Evolutionary conservation across 1,284 basidiomycete species (phyloP), one percentile per base, ranked within the genome.

Genomic region (Boletus smithii): DNA sequence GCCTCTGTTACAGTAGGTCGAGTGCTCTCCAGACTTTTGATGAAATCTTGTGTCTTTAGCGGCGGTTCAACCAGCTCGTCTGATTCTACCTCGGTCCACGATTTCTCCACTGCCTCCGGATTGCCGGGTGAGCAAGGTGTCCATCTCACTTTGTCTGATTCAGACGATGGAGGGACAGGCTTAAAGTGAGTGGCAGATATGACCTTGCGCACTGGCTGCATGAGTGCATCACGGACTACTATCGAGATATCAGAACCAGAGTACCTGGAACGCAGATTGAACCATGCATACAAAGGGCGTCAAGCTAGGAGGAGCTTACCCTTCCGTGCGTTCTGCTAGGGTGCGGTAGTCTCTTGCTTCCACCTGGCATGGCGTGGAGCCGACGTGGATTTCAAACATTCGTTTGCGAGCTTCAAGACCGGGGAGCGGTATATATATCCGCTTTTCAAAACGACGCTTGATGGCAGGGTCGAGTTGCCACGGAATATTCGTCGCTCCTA

Each of bases 121-220:
- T 95, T 93, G 10, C 95, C 95, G 1, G 95, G 95, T 7, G 94
- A 97, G 67, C 95, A 99, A 7, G 95, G 95, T 20, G 93, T 97
- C 83, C 76, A 86, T 73, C 80, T 83, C 52, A 49, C 67, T 54
- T 73, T 72, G 39, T 57, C 62, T 1, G 64, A 53, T n/a, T 67
- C 61, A 6, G 60, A 58, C 20, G 56, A 48, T 14, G 73, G 68
- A 2, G 61, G 54, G 8, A 79, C 71, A n/a, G 64, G 71, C 62
- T 94, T 95, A 75, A 99, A 99, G 69, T 99, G 95, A 3, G 95
- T 97, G 1, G 97, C 94, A 22, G 86, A 84, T 36, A 98, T 81
- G 34, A 99, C 93, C 67, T 98, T 99, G 48, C 97, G 84, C 18
- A 99, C 92, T 1, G 97, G 95, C 67, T 99, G 95, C 95, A 99